Conservation (phyloP, 2,329 filamentous ascomycete species). For the Exophiala sp. region DNA sequence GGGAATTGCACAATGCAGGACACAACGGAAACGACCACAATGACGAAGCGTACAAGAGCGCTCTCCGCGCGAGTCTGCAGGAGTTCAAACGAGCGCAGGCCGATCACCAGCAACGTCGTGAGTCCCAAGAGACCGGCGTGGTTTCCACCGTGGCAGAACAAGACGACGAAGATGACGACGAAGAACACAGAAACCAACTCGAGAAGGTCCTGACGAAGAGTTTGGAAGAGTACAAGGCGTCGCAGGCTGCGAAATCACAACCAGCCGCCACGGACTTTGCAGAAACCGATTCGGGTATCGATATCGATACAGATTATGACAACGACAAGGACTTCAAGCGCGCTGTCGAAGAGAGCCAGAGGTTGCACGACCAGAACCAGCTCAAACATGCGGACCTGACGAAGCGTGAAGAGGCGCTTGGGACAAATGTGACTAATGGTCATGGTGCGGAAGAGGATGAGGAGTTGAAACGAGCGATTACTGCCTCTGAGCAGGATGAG, state of each 20-base stretch:
- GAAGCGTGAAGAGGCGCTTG: slow-evolving; percentile 1
- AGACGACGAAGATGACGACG: slow-evolving; percentile 16
- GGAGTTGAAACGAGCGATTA: slow-evolving; percentile 48
- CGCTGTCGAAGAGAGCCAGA: slow-evolving; percentile 35
- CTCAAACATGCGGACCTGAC: slow-evolving; percentile 12
- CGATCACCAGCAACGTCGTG: slow-evolving; percentile 13
- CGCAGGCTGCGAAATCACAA: not conserved
- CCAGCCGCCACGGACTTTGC: not conserved
- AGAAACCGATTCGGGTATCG: slow-evolving; percentile 29
- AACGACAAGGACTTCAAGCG: slow-evolving; percentile 37
- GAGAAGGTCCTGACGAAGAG: slow-evolving; percentile 46
- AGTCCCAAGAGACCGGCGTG: slow-evolving; percentile 13
- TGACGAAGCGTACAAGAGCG: slow-evolving; percentile 32
- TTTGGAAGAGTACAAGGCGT: slow-evolving; percentile 36
- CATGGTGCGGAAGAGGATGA: slow-evolving; percentile 35
- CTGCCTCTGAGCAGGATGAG: slow-evolving; percentile 47
- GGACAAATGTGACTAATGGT: not conserved
- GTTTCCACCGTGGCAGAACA: slow-evolving; percentile 1
- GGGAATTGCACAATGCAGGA: slow-evolving; percentile 48
- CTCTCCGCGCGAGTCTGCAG: slow-evolving; percentile 27
- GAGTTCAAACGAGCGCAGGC: slow-evolving; percentile 24
- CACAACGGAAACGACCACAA: slow-evolving; percentile 28
- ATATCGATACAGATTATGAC: slow-evolving; percentile 33
- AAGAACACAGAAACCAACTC: slow-evolving; percentile 38
- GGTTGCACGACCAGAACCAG: slow-evolving; percentile 21